Percentiles rank a stretch among this genome's conserved stretches.
These are phyloP conservation scores for Pseudogymnoascus sp. DNA, from an alignment of 2,329 filamentous ascomycete genomes.

Conservation along the genomic window DNA sequence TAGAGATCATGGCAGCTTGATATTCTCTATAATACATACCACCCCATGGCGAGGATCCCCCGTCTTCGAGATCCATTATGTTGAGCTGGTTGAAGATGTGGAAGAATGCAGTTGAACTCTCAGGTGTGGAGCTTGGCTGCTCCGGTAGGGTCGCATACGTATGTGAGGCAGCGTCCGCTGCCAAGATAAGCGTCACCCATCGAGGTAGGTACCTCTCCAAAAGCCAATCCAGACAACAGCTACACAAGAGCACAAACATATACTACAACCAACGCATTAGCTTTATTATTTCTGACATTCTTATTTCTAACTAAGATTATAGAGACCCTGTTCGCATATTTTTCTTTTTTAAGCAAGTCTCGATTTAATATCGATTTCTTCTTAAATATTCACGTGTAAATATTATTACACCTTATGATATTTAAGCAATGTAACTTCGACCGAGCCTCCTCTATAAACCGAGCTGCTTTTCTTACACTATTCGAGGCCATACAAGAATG, in stretches of 20 bases:
- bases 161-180: constrained; percentile 5
- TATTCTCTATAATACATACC: constrained; percentile 28
- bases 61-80: constrained; percentile 37
- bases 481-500: not conserved
- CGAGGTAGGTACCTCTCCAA: not conserved
- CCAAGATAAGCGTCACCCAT: constrained; percentile 10
- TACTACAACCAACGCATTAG: not conserved
- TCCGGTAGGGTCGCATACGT: constrained; percentile 5
- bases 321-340: not conserved
- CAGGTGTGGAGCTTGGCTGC: constrained; percentile 9
- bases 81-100: constrained; percentile 13
- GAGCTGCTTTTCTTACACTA: not conserved
- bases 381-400: not conserved
- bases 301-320: not conserved
- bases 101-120: constrained; percentile 1
- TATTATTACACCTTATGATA: not conserved
- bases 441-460: not conserved
- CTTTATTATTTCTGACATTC: not conserved
- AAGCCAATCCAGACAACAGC: constrained; percentile 1
- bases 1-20: constrained; percentile 15
- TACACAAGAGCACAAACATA: not conserved
- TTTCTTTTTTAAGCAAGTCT: not conserved
- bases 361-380: not conserved
- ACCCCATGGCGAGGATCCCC: constrained; percentile 38
- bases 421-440: not conserved